Evolutionary conservation across 495 filamentous ascomycete genomes (phyloP).

Genomic region (Hypomontagnella monticulosa): DNA sequence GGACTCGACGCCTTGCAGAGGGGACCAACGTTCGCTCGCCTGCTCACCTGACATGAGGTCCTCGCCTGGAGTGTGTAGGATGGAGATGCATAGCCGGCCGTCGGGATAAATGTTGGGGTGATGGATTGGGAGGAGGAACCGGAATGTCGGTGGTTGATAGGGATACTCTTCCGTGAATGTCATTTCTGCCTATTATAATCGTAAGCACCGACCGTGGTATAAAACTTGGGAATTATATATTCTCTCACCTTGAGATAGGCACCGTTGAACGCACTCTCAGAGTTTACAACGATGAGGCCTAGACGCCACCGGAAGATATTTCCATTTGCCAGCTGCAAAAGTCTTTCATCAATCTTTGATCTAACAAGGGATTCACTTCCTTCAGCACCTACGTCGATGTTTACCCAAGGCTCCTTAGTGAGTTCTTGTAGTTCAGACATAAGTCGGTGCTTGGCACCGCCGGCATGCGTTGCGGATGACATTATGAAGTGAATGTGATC

Average conservation of each 20-base stretch:
- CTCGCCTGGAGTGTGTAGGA: conserved; percentile 90
- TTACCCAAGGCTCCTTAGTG: conserved; percentile 89
- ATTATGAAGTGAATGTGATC: conserved; percentile 21
- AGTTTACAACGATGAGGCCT: conserved; percentile 89
- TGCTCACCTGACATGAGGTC: conserved; percentile 91
- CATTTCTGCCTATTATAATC: conserved; percentile 70
- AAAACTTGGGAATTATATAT: conserved; percentile 2
- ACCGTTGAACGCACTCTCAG: conserved; percentile 88
- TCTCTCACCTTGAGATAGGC: conserved; percentile 80
- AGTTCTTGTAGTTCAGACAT: conserved; percentile 90
- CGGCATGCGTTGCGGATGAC: conserved; percentile 41
- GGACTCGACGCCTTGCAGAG: conserved; percentile 91
- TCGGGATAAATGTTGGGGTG: conserved; percentile 95
- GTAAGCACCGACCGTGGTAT: conserved; percentile 17
- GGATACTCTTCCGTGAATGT: conserved; percentile 90
- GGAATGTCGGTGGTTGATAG: conserved; percentile 90
- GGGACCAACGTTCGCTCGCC: conserved; percentile 90
- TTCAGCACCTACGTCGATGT: conserved; percentile 71
- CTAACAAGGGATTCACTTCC: background rate
- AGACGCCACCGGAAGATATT: conserved; percentile 88
- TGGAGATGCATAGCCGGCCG: conserved; percentile 94
- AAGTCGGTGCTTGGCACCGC: conserved; percentile 78
- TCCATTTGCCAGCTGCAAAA: conserved; percentile 69
- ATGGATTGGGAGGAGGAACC: conserved; percentile 78
- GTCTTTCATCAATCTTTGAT: conserved; percentile 14